Evolutionary conservation across 1,139 yeast species (phyloP), one percentile per base, ranked within the genome.

Genomic region (Meyerozyma carpophila): DNA sequence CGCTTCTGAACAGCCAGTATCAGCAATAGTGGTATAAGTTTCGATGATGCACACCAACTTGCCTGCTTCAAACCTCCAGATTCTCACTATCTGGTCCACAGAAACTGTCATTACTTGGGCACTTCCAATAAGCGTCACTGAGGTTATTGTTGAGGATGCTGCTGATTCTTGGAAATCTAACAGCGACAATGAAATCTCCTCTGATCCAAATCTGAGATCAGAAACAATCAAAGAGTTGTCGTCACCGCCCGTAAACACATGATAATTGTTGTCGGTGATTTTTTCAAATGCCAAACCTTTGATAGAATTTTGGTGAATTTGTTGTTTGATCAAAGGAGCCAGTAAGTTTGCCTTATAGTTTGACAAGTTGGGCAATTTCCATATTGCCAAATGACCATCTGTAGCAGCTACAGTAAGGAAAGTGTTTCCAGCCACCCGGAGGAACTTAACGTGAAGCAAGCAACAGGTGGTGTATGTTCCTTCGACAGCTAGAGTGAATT

Each of bases 61-160:
- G 0, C 59, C 61, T 0, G 53, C 52, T 0, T 51, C 39, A 26
- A 71, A 58, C 6, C 65, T 56, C 97, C 97, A 91, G 8, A 75
- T 47, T 44, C 84, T 73, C 1, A 87, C 69, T 6, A 81, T 71
- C 61, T 93, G 98, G 55, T 93, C 98, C 3, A 89, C 95, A 1
- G 90, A 77, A 0, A 81, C 74, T 1, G 80, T 79, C 8, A 82
- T 62, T 10, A 68, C 52, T 13, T 46, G 48, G 1, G 49, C 36
- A 1, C 41, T 45, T 1, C 56, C 57, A 1, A 70, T 51, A 2
- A 58, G 41, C 0, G 73, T 63, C 2, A 88, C 66, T 0, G 89
- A 79, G 0, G 97, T 89, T 36, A 91, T 82, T 0, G 97, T 87
- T 0, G 96, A 84, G 0, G 96, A 79, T 3, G 96, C 96, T 0